A percentile compares a stretch with the other conserved stretches of the same genome.
Evolutionary conservation across 2,329 filamentous ascomycete species (phyloP).

Genomic region (Neospermospora avenae): DNA sequence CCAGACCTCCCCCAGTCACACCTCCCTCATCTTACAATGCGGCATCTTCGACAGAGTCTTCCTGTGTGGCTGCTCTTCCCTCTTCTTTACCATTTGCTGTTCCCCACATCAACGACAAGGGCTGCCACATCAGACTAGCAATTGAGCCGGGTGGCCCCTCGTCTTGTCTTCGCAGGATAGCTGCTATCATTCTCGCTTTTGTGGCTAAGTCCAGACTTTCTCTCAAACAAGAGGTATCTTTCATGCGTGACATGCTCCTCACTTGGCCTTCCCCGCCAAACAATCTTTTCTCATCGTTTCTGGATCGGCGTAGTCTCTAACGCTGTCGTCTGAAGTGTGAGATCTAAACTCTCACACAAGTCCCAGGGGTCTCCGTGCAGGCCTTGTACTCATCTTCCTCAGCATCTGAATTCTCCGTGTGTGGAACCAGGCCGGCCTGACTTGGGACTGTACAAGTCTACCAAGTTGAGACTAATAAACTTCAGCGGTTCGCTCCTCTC

Average conservation of each 20-base stretch:
- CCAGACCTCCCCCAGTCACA: constrained; percentile 25
- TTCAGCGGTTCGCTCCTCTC: constrained; percentile 25
- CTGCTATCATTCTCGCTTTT: constrained; percentile 6
- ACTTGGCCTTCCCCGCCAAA: constrained; percentile 5
- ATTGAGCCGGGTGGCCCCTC: constrained; percentile 27
- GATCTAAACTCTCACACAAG: constrained; percentile 5
- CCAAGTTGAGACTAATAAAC: constrained; percentile 26
- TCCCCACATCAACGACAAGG: constrained; percentile 25
- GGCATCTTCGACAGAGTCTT: constrained; percentile 29
- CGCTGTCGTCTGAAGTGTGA: constrained; percentile 24
- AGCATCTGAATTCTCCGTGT: constrained; percentile 24
- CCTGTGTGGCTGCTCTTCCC: constrained; percentile 22
- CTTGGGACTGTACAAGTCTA: neutral
- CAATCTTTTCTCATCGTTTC: constrained; percentile 8
- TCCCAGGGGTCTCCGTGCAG: constrained; percentile 28
- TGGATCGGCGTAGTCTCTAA: constrained; percentile 19
- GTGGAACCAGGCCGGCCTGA: constrained; percentile 21
- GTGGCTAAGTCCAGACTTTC: constrained; percentile 24
- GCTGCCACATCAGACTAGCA: constrained; percentile 23
- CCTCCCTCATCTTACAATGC: constrained; percentile 33
- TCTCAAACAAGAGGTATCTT: constrained; percentile 17
- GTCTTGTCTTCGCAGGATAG: constrained; percentile 20
- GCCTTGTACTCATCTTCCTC: constrained; percentile 26
- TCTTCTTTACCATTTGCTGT: constrained; percentile 31
- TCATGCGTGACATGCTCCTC: constrained; percentile 11